Evolutionary conservation across 768 basidiomycete species (phyloP), one percentile per base, ranked within the genome.

Genomic region (Boletellus sp.): DNA sequence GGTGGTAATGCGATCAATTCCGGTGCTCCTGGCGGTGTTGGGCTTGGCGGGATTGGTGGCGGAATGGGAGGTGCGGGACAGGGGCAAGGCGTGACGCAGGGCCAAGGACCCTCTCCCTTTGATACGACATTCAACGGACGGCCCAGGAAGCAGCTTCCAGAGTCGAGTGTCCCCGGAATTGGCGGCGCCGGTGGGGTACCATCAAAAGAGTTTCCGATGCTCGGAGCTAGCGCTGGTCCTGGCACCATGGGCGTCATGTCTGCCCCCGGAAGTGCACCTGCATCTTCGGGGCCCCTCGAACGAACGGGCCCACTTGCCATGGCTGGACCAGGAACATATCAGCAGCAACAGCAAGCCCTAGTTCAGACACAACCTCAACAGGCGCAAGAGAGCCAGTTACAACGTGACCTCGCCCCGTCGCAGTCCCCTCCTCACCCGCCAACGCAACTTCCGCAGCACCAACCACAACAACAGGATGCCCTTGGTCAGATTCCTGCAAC

Each of bases 41-140:
- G 60, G 22, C 31, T 52, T 11, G 42, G 50, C 7, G 49, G 53
- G 1, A 49, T 63, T 35, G 9, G 45, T 1, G 56, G 54, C 19
- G 22, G 45, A 17, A 51, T 64, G 43, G 47, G 48, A 19, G 24
- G 51, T 23, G 53, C 42, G 2, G 42, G 48, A n/a, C 64, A 65
- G 47, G 51, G 38, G 0, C 63, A 62, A 22, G 51, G 41, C 32
- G 44, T 59, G 34, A 2, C 47, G 2, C 65, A 69, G 33, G 45
- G 50, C 1, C 64, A 60, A 45, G 65, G 51, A 15, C 59, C 54
- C 1, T 40, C 86, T 42, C 77, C 83, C 10, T 90, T 87, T 58
- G 89, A 91, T 43, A 73, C 82, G 58, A 80, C 85, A 59, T 90
- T 82, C 64, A 89, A 87, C 56, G 84, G 87, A 28, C 82, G 90